These are phyloP conservation scores for Neurospora hispaniola DNA, from an alignment of 495 filamentous ascomycete species.

Conservation along the genomic window DNA sequence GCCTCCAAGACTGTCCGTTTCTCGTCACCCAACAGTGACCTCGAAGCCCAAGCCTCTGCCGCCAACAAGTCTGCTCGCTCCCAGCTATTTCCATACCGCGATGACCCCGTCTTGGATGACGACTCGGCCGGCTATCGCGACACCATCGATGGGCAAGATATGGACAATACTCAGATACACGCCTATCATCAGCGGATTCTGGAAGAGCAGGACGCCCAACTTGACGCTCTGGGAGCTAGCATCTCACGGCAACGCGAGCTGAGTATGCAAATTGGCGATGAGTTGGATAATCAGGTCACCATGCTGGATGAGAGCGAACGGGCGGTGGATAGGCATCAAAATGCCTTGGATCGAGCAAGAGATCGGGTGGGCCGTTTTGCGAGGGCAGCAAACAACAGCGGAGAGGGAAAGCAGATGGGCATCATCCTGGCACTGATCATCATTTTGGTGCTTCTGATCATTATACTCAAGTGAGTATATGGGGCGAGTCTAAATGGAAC, in stretches of 20 bases:
- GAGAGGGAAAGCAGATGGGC: constrained; percentile 71
- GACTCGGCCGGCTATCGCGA: constrained; percentile 47
- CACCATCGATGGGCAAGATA: constrained; percentile 12
- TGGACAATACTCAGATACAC: constrained; percentile 82
- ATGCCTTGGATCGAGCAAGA: constrained; percentile 61
- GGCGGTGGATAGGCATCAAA: constrained; percentile 70
- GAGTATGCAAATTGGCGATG: constrained; percentile 91
- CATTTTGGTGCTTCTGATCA: constrained; percentile 65
- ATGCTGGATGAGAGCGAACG: constrained; percentile 83
- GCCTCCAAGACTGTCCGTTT: constrained; percentile 82
- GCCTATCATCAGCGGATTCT: constrained; percentile 70
- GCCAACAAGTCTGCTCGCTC: constrained; percentile 35
- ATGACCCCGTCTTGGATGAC: constrained; percentile 28
- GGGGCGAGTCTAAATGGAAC: not conserved
- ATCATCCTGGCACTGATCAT: constrained; percentile 68
- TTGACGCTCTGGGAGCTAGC: constrained; percentile 75
- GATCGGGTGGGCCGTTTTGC: constrained; percentile 59
- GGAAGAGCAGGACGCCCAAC: constrained; percentile 78
- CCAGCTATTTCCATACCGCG: constrained; percentile 54
- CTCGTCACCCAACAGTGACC: constrained; percentile 34
- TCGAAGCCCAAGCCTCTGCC: constrained; percentile 30
- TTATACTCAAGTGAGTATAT: constrained; percentile 54
- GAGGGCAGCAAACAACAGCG: constrained; percentile 63
- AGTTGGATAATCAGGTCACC: constrained; percentile 80
- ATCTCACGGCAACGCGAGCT: constrained; percentile 90